Percentiles rank a stretch among this genome's conserved stretches.
These are phyloP conservation scores for Trichosanthes truncata DNA, from an alignment of 306 rosid genomes.

Conservation along the genomic window DNA sequence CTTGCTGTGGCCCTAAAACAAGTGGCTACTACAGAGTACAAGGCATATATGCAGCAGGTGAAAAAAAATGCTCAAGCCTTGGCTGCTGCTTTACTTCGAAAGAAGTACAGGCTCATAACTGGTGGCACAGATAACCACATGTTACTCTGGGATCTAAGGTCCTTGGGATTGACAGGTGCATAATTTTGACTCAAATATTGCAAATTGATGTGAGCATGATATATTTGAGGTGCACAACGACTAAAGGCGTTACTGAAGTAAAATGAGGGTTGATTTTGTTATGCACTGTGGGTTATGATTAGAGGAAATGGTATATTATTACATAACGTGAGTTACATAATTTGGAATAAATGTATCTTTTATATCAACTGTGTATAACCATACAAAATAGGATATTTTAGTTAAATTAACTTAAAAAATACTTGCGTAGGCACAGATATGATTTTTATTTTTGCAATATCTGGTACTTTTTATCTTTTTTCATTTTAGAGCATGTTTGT, in stretches of 20 bases:
- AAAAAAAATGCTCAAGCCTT: slow-evolving; percentile 86
- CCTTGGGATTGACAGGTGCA: slow-evolving; percentile 83
- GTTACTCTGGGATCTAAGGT: slow-evolving; percentile 92
- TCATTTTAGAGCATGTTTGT: not conserved
- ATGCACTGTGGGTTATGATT: not conserved
- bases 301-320: not conserved
- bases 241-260: not conserved
- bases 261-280: not conserved
- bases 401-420: not conserved
- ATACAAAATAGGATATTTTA: not conserved
- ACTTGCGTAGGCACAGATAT: not conserved
- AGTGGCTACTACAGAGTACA: slow-evolving; percentile 74
- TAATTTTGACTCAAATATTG: not conserved
- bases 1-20: slow-evolving; percentile 94
- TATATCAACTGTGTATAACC: not conserved
- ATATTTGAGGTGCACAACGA: not conserved
- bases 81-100: slow-evolving; percentile 67
- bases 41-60: slow-evolving; percentile 92
- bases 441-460: not conserved
- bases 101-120: slow-evolving; percentile 70
- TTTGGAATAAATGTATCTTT: not conserved
- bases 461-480: not conserved
- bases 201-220: not conserved
- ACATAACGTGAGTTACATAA: not conserved
- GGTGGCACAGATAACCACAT: slow-evolving; percentile 97